Percentiles rank a stretch among this genome's conserved stretches.
These are phyloP conservation scores for Gossypium anomalum DNA, from an alignment of 345 rosid genomes.

Conservation along the genomic window DNA sequence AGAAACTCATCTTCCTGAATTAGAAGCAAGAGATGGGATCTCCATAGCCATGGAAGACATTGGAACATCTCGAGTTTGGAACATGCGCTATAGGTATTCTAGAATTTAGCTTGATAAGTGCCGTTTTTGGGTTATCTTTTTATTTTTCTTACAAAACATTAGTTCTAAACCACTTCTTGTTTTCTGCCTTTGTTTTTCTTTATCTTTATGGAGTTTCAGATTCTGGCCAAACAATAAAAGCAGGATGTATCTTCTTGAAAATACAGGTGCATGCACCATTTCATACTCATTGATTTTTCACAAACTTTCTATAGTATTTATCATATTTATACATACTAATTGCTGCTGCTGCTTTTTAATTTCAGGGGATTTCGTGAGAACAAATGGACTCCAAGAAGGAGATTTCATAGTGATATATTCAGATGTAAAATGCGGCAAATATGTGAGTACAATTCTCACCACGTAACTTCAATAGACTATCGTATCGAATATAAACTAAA, in stretches of 20 bases:
- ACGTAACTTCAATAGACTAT: background rate
- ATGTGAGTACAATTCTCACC: constrained; percentile 40
- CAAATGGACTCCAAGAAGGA: constrained; percentile 97
- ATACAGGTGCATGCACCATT: constrained; percentile 55
- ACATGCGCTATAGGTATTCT: constrained; percentile 85
- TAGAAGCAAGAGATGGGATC: constrained; percentile 96
- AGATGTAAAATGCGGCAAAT: constrained; percentile 90
- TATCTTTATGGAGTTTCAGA: constrained; percentile 50
- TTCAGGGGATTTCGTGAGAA: constrained; percentile 85
- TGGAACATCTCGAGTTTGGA: constrained; percentile 95
- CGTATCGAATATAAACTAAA: background rate
- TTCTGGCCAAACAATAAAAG: constrained; percentile 99
- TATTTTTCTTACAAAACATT: background rate
- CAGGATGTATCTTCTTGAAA: constrained; percentile 99
- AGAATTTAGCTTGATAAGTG: background rate
- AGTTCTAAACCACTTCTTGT: constrained; percentile 23
- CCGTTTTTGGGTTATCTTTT: background rate
- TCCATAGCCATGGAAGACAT: constrained; percentile 96
- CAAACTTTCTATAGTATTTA: background rate
- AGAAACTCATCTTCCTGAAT: constrained; percentile 90
- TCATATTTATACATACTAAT: background rate
- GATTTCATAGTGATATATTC: constrained; percentile 98
- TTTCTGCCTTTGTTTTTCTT: background rate
- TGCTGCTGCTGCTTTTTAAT: background rate
- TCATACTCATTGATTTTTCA: background rate